A percentile compares a stretch with the other conserved stretches of the same genome.
phyloP scores from a whole-genome alignment of 495 filamentous ascomycete species.

The Durotheca rogersii region DNA sequence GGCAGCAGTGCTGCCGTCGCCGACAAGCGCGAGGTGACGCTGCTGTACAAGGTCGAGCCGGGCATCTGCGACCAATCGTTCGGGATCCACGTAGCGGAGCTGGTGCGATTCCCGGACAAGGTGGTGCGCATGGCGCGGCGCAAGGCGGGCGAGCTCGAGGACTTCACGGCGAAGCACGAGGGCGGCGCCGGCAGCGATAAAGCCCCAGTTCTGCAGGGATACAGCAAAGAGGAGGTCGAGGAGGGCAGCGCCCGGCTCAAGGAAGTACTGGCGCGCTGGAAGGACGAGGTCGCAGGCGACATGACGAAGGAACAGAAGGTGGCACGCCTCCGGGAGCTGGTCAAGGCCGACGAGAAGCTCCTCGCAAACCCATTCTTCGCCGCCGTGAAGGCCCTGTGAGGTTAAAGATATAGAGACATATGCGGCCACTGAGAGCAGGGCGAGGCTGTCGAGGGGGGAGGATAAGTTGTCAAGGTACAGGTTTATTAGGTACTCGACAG shows the following conservation, averaged over 20 bases:
- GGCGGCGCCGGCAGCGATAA: constrained; percentile 50
- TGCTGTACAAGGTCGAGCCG: constrained; percentile 93
- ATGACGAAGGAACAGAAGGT: constrained; percentile 80
- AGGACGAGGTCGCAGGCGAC: constrained; percentile 60
- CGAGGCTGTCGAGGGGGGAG: not conserved
- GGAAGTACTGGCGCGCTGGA: constrained; percentile 83
- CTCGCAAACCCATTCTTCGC: constrained; percentile 85
- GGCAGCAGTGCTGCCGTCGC: constrained; percentile 27
- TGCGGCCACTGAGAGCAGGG: too few species aligned
- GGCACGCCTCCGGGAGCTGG: constrained; percentile 73
- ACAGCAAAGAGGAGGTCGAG: constrained; percentile 83
- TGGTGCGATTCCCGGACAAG: constrained; percentile 96
- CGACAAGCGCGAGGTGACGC: constrained; percentile 81
- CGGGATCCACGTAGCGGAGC: constrained; percentile 96
- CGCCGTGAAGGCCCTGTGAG: constrained; percentile 75
- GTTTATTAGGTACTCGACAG: too few species aligned
- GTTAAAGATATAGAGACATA: not conserved
- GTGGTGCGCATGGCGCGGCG: constrained; percentile 98
- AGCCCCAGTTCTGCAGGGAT: constrained; percentile 51
- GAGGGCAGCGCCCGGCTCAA: constrained; percentile 87
- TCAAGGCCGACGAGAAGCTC: constrained; percentile 68
- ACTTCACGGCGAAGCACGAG: constrained; percentile 80
- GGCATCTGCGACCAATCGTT: constrained; percentile 97
- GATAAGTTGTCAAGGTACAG: too few species aligned
- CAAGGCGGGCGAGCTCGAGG: constrained; percentile 96